phyloP scores from a whole-genome alignment of 495 filamentous ascomycete species.

The Echria macrotheca region DNA sequence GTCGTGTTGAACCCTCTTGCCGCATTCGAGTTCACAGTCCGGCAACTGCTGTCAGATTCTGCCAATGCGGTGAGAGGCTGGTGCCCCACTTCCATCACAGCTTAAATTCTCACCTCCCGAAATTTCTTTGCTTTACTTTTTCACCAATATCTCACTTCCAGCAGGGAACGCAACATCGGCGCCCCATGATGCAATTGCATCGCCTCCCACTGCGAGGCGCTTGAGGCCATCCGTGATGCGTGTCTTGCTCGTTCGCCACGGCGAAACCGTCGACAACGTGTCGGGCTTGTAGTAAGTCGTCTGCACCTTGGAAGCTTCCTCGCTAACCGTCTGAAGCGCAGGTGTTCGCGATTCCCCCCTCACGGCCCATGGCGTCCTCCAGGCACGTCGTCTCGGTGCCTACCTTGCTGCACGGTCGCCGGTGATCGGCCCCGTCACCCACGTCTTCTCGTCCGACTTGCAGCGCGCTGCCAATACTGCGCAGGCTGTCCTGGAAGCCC shows the following conservation, averaged over 20 bases:
- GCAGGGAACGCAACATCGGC: constrained; percentile 7
- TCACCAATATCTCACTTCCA: no score
- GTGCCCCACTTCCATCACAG: no score
- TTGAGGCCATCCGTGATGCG: constrained; percentile 44
- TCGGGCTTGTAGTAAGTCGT: constrained; percentile 61
- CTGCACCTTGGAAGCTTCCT: background rate
- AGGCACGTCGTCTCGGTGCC: constrained; percentile 59
- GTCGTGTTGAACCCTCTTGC: no score
- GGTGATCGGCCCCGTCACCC: constrained; percentile 39
- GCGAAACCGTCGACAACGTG: constrained; percentile 84
- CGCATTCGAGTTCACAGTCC: no score
- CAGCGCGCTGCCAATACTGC: constrained; percentile 69
- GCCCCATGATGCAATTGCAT: background rate
- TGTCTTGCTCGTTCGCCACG: constrained; percentile 77
- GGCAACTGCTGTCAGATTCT: no score
- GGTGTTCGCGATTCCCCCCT: constrained; percentile 72
- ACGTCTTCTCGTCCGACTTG: constrained; percentile 76
- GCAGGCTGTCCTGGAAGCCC: constrained; percentile 53
- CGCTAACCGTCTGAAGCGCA: constrained; percentile 52
- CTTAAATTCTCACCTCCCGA: no score
- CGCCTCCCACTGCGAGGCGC: background rate
- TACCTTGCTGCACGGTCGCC: constrained; percentile 49
- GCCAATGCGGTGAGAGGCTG: no score
- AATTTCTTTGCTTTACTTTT: no score
- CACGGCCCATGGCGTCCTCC: constrained; percentile 75